phyloP scores from a whole-genome alignment of 2,329 filamentous ascomycete genomes.

The Colletotrichum horii region DNA sequence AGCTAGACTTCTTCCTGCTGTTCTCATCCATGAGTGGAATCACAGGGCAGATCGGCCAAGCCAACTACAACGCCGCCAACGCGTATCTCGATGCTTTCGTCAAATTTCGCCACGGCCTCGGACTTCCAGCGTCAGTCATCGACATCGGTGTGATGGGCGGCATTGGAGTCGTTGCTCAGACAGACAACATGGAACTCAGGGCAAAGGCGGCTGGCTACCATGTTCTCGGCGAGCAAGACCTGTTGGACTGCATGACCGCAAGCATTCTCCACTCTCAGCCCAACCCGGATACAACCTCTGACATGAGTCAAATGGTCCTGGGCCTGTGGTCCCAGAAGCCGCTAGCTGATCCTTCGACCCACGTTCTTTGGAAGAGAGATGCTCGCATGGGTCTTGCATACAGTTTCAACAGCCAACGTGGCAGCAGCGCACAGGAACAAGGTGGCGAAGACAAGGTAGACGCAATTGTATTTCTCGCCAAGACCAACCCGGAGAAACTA shows the following conservation, averaged over 20 bases:
- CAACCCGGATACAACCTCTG: not conserved
- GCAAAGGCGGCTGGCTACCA: not conserved
- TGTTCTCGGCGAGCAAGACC: not conserved
- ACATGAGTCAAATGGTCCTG: not conserved
- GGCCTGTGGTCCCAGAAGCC: not conserved
- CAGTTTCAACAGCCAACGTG: not conserved
- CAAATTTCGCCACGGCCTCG: not conserved
- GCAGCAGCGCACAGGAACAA: not conserved
- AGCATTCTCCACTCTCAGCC: not conserved
- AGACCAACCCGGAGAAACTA: not conserved
- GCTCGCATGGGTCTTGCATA: not conserved
- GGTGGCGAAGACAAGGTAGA: not conserved
- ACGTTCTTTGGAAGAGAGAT: not conserved
- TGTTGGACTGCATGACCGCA: not conserved
- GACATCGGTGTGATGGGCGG: not conserved
- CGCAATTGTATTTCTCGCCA: not conserved
- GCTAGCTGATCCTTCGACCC: not conserved
- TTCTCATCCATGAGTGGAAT: not conserved
- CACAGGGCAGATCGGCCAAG: constrained; percentile 23
- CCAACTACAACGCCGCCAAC: constrained; percentile 37
- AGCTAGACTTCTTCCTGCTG: not conserved
- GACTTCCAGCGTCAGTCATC: not conserved
- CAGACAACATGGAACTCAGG: constrained; percentile 7
- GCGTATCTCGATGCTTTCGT: not conserved
- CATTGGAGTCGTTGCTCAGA: not conserved